Percentiles rank a stretch among this genome's conserved stretches.
These are phyloP conservation scores for Ophiostoma novo-ulmi DNA, from an alignment of 2,329 filamentous ascomycete species.

Conservation along the genomic window DNA sequence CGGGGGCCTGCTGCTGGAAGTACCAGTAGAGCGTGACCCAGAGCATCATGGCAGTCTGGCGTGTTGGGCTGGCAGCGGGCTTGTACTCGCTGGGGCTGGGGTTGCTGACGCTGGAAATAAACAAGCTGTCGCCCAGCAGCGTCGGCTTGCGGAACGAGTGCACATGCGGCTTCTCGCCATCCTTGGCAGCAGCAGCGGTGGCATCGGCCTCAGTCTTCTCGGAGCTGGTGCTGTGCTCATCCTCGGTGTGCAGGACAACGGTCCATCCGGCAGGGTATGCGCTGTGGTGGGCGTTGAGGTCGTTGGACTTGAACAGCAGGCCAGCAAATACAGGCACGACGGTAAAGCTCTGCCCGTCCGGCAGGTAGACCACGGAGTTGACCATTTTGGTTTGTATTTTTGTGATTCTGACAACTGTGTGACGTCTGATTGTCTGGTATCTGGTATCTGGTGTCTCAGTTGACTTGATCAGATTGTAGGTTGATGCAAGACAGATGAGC, in stretches of 20 bases:
- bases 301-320: conserved; percentile 79
- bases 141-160: conserved; percentile 71
- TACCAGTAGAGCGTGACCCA: conserved; percentile 97
- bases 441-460: not conserved
- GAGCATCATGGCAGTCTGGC: conserved; percentile 93
- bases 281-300: conserved; percentile 62
- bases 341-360: conserved; percentile 79
- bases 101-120: conserved; percentile 86
- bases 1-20: conserved; percentile 79
- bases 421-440: not conserved
- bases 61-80: conserved; percentile 70
- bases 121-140: conserved; percentile 72
- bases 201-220: conserved; percentile 17
- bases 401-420: not conserved
- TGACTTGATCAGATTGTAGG: not conserved
- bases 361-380: conserved; percentile 59
- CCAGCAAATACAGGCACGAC: conserved; percentile 88
- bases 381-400: conserved; percentile 27
- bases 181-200: conserved; percentile 8
- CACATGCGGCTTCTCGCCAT: conserved; percentile 34
- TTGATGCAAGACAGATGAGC: not conserved
- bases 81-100: conserved; percentile 76
- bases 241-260: conserved; percentile 71
- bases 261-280: conserved; percentile 86
- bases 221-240: conserved; percentile 26